Base-by-base conservation (phyloP, 2,329 filamentous ascomycete genomes). In the Myriosclerotinia scirpicola region DNA sequence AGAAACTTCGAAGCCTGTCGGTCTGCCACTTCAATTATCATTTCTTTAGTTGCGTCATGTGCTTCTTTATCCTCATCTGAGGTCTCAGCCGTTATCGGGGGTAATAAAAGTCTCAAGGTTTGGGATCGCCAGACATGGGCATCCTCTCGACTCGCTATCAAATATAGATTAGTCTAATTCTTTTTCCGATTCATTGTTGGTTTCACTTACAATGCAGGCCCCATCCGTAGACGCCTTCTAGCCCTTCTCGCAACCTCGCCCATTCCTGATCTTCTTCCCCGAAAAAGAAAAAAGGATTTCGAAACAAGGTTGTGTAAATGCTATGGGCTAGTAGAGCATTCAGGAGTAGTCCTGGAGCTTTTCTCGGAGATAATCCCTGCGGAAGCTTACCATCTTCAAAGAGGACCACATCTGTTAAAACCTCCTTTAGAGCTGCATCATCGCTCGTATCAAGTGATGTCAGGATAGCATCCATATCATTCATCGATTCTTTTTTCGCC, bases 61-160 rank as follows among this genome's bases (percentile, higher is more conserved):
- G 67, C 20, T 0, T 54, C 1, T 26, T 46, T 68, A 64, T 68
- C 69, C 1, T 7, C 52, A 17, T 56, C 44, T 17, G 63, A 55
- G 5, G 15, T 54, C 14, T 67, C 58, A 11, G 54, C 46, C 14
- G 36, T 36, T 14, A 67, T 12, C 3, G 69, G 62, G 14, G 70
- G 71, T 12, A 70, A 36, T 3, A 67, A 46, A 1, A 71, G 65
- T 64, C 69, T 48, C 12, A 73, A 46, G 6, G 67, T 70, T 40
- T 71, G 60, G 26, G 70, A 71, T 20, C 71, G 68, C 70, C 71
- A 71, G 2, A 64, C 46, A 67, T 71, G 67, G 4, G 71, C 67
- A 38, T 73, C 68, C 64, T 66, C 30, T 52, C 52, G 20, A 54
- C 66, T 71, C 53, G 65, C 71, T 72, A 55, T 9, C 22, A n/a